phyloP scores from a whole-genome alignment of 1,139 yeast genomes.

The Pichia sorboxylosa region DNA sequence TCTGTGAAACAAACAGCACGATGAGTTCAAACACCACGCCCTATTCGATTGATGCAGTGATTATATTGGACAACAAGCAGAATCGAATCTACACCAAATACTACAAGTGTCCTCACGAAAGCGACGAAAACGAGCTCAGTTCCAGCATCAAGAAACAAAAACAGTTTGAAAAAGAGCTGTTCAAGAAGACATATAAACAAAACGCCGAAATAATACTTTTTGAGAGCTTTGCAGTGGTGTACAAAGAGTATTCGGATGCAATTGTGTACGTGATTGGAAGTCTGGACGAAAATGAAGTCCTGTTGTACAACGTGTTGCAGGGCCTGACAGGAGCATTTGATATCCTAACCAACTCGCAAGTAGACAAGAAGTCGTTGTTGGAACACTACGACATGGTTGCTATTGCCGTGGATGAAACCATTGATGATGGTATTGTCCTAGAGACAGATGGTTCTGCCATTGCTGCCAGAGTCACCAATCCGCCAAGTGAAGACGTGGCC shows the following conservation, averaged over 20 bases:
- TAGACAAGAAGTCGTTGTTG: slow-evolving; percentile 69
- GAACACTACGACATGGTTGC: slow-evolving; percentile 81
- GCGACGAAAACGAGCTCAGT: slow-evolving; percentile 20
- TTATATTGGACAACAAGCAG: slow-evolving; percentile 76
- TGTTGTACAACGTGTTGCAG: slow-evolving; percentile 65
- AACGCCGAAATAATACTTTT: slow-evolving; percentile 71
- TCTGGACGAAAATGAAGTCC: slow-evolving; percentile 74
- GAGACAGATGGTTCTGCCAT: slow-evolving; percentile 84
- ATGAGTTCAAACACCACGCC: slow-evolving; percentile 56
- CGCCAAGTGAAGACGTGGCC: slow-evolving; percentile 58
- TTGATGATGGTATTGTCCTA: slow-evolving; percentile 84
- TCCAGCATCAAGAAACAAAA: slow-evolving; percentile 44
- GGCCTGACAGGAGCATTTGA: slow-evolving; percentile 77
- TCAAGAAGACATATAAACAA: slow-evolving; percentile 65
- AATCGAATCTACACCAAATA: slow-evolving; percentile 76
- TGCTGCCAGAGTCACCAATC: slow-evolving; percentile 78
- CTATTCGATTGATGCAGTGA: slow-evolving; percentile 66
- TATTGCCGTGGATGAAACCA: slow-evolving; percentile 80
- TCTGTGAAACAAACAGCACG: background rate
- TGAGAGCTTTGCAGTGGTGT: slow-evolving; percentile 68
- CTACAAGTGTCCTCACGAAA: slow-evolving; percentile 52
- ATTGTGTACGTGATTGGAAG: slow-evolving; percentile 60
- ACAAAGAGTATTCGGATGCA: slow-evolving; percentile 72
- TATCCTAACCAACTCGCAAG: slow-evolving; percentile 57
- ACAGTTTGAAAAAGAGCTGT: slow-evolving; percentile 64